These are phyloP conservation scores for Dryadomyces quercus-mongolicae DNA, from an alignment of 2,329 filamentous ascomycete species.

Conservation along the genomic window DNA sequence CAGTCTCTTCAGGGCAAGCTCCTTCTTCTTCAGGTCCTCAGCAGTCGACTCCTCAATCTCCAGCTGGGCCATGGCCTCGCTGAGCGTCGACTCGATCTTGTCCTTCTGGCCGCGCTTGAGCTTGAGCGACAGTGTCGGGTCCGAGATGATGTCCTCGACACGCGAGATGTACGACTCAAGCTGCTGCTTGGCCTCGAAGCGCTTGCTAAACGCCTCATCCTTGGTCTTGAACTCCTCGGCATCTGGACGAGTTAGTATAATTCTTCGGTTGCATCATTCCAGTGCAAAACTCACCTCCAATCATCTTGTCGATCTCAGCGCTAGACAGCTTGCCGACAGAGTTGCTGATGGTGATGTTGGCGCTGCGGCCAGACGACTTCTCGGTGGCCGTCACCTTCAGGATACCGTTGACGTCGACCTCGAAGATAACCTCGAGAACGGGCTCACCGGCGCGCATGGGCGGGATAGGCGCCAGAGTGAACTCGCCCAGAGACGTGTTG, in stretches of 20 bases:
- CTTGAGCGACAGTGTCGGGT: conserved; percentile 91
- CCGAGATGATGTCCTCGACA: conserved; percentile 97
- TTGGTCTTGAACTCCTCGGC: conserved; percentile 98
- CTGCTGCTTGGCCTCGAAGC: conserved; percentile 97
- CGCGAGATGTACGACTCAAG: conserved; percentile 98
- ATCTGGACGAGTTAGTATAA: conserved; percentile 33
- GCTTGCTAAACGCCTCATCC: conserved; percentile 98
- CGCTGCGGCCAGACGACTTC: conserved; percentile 94
- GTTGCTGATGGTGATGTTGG: conserved; percentile 99
- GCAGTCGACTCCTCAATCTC: conserved; percentile 86
- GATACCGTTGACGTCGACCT: conserved; percentile 99
- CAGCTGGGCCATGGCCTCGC: conserved; percentile 93
- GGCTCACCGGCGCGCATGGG: conserved; percentile 89
- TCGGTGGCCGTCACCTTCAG: conserved; percentile 98
- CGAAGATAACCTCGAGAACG: conserved; percentile 94
- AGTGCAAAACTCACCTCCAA: conserved; percentile 48
- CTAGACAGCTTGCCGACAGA: conserved; percentile 96
- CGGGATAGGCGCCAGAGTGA: conserved; percentile 82
- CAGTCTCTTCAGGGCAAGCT: conserved; percentile 91
- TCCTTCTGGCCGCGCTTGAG: conserved; percentile 99
- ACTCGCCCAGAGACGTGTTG: conserved; percentile 96
- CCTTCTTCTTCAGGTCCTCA: conserved; percentile 99
- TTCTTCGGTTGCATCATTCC: no score
- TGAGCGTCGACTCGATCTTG: conserved; percentile 96
- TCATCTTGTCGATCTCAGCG: conserved; percentile 94